A percentile compares a stretch with the other conserved stretches of the same genome.
These are phyloP conservation scores for Anthracocystis walkeri DNA, from an alignment of 1,284 basidiomycete genomes.

Conservation along the genomic window DNA sequence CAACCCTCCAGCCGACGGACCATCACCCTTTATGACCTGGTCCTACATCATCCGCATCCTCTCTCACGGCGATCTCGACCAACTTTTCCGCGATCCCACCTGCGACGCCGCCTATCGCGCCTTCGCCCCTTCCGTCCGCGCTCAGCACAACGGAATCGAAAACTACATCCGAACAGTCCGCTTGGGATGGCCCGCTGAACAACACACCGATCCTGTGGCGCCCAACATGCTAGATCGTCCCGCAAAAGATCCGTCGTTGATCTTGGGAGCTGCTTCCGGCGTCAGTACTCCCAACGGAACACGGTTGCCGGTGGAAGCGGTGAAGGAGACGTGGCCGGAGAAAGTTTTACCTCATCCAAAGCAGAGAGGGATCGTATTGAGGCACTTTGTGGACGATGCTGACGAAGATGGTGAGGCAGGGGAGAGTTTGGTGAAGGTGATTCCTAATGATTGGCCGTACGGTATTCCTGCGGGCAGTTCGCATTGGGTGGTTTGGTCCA, in stretches of 20 bases:
- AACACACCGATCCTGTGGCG: neutral
- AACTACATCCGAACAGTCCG: constrained; percentile 54
- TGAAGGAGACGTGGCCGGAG: constrained; percentile 44
- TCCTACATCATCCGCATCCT: constrained; percentile 27
- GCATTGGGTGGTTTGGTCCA: constrained; percentile 61
- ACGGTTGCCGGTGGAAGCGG: constrained; percentile 13
- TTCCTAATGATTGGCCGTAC: constrained; percentile 65
- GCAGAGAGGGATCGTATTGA: neutral
- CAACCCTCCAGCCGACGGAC: constrained; percentile 11
- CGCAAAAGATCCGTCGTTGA: constrained; percentile 13
- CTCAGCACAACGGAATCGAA: constrained; percentile 48
- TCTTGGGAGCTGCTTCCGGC: constrained; percentile 18
- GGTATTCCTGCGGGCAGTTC: constrained; percentile 49
- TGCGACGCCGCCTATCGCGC: constrained; percentile 56
- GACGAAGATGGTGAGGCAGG: constrained; percentile 11
- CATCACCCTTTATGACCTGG: constrained; percentile 40
- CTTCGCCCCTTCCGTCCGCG: constrained; percentile 35
- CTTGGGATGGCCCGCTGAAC: constrained; percentile 48
- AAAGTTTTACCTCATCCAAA: constrained; percentile 30
- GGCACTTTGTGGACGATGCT: constrained; percentile 39
- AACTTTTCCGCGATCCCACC: constrained; percentile 46
- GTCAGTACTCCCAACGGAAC: constrained; percentile 28
- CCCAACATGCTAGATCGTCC: constrained; percentile 45
- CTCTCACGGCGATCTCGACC: constrained; percentile 52
- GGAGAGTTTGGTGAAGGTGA: constrained; percentile 33